These are phyloP conservation scores for Globisporangium nagaii DNA, from an alignment of 352 stramenopile genomes.

Conservation along the genomic window DNA sequence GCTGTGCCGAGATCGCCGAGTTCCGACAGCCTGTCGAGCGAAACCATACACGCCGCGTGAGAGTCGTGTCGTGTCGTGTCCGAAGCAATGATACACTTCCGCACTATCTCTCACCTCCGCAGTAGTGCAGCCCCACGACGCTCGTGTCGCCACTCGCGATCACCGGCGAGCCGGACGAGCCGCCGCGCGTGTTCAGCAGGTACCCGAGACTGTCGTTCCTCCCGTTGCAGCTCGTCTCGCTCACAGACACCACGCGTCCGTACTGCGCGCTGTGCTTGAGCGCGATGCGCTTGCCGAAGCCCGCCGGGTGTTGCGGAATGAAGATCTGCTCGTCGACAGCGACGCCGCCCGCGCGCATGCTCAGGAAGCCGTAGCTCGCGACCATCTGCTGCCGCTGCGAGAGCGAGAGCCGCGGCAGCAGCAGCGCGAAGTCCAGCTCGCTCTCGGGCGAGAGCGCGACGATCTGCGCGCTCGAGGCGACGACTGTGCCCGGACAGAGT, in stretches of 20 bases:
- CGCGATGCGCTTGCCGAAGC: slow-evolving; percentile 40
- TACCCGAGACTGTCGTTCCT: slow-evolving; percentile 34
- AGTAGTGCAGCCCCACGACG: slow-evolving; percentile 52
- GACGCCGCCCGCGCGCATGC: slow-evolving; percentile 17
- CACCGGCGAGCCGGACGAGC: slow-evolving; percentile 45
- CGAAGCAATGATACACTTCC: background rate
- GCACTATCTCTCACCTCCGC: slow-evolving; percentile 19
- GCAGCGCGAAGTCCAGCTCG: slow-evolving; percentile 36
- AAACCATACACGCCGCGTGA: background rate
- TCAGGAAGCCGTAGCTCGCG: slow-evolving; percentile 36
- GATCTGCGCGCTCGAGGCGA: slow-evolving; percentile 23
- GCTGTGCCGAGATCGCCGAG: slow-evolving; percentile 25
- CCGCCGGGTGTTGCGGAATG: slow-evolving; percentile 44
- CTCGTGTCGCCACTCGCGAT: slow-evolving; percentile 27
- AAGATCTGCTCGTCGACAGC: slow-evolving; percentile 33
- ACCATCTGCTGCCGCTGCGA: slow-evolving; percentile 13
- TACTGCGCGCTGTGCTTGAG: slow-evolving; percentile 29
- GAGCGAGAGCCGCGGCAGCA: slow-evolving; percentile 16
- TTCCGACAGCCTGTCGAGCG: slow-evolving; percentile 22
- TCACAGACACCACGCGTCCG: slow-evolving; percentile 19
- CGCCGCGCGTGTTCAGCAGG: slow-evolving; percentile 34
- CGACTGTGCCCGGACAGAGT: slow-evolving; percentile 26
- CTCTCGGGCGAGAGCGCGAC: slow-evolving; percentile 19
- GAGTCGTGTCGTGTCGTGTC: background rate
- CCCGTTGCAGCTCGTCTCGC: slow-evolving; percentile 26